Evolutionary conservation across 352 stramenopile species (phyloP).

Genomic region (Globisporangium mamillatum): DNA sequence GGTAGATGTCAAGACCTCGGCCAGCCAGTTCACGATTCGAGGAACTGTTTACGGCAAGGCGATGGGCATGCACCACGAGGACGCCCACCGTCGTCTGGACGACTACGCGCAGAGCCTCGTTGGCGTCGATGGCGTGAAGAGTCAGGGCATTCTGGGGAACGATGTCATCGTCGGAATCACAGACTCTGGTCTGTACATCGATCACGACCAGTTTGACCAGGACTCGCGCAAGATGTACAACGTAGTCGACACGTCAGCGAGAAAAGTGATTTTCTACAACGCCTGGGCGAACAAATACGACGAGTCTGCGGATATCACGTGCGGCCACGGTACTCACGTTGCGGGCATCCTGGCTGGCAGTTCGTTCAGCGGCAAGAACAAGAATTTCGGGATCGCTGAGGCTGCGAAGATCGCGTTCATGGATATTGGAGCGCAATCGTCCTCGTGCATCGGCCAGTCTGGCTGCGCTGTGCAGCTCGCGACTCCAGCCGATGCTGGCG

Average conservation of each 20-base stretch:
- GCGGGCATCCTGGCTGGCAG: constrained; percentile 75
- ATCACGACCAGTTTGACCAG: constrained; percentile 85
- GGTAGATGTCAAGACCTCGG: constrained; percentile 43
- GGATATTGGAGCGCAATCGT: constrained; percentile 75
- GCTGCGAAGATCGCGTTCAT: constrained; percentile 89
- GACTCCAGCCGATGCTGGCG: constrained; percentile 57
- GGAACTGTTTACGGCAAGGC: constrained; percentile 19
- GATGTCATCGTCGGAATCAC: constrained; percentile 78
- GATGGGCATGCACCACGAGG: constrained; percentile 3
- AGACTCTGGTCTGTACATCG: constrained; percentile 75
- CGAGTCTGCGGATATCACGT: constrained; percentile 62
- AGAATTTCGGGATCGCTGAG: constrained; percentile 68
- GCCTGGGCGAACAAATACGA: constrained; percentile 63
- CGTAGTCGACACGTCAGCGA: constrained; percentile 34
- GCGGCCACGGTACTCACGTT: constrained; percentile 89
- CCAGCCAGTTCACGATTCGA: constrained; percentile 33
- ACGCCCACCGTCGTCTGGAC: constrained; percentile 49
- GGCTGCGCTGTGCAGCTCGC: constrained; percentile 56
- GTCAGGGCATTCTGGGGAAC: constrained; percentile 64
- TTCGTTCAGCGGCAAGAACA: constrained; percentile 55
- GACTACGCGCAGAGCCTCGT: constrained; percentile 57
- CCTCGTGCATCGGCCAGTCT: constrained; percentile 39
- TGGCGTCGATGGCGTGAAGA: constrained; percentile 56
- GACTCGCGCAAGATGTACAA: constrained; percentile 46
- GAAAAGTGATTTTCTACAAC: constrained; percentile 83